Base-by-base conservation (phyloP, 108 stramenopile species). In the Discostella pseudostelligera region DNA sequence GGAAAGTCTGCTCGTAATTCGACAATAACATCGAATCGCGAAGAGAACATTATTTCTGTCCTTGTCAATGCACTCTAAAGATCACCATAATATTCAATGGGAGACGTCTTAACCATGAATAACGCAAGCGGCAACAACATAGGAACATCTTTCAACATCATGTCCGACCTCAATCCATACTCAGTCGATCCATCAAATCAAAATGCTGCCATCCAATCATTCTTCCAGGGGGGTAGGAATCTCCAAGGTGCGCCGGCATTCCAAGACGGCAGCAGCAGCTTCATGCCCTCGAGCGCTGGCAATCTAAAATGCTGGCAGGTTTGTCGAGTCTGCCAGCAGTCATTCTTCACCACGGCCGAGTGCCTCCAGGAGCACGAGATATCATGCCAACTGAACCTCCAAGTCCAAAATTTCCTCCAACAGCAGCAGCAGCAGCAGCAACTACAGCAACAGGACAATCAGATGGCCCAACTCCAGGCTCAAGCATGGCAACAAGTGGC, bases 371-470 rank as follows among this genome's bases (percentile, higher is more conserved):
- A 56, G 14, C 55, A 56, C 29, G 55, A 56, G 28, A 36, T 29
- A 8, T 26, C 55, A 8, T 56, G 55, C 13, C 55, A 26, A 2
- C 2, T 56, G 28, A 24, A 32, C 28, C 1, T 56, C 6, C 55
- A 56, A 29, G 16, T 56, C 16, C 55, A 56, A 28, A 24, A 56
- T 24, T 56, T 56, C 28, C 55, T 68, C 7, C 55, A 55, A n/a
- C 65, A 66, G n/a, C 65, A 66, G 42, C 53, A 56, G 44, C 42
- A 58, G 13, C 56, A 57, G 35, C 65, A 67, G 16, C 65, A 67
- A 26, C 22, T 19, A 1, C 63, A 53, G 63, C 37, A 32, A 32
- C 32, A 32, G 32, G 3, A 5, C 32, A 3, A 32, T 32, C 32
- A 32, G 32, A 32, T 32, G 32, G 32, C 32, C 4, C 32, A 32